Base-by-base conservation (phyloP, 2,329 filamentous ascomycete species). In the Plectosphaerella cucumerina region DNA sequence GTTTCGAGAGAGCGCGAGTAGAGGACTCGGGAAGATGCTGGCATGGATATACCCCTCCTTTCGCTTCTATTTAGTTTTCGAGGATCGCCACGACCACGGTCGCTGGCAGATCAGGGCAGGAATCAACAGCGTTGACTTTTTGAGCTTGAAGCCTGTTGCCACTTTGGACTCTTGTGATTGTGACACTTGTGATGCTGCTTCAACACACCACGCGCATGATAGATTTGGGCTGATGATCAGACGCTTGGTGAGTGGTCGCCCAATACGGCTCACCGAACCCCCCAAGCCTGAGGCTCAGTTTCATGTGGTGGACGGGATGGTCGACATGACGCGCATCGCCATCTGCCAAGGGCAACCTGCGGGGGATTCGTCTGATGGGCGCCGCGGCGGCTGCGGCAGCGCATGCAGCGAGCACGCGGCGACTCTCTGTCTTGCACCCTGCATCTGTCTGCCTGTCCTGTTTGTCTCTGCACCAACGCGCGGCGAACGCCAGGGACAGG, bases 21-120 rank as follows among this genome's bases (percentile, higher is more conserved):
- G 45, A 39, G 37, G n/a, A 18, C 17, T 12, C 10, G 52, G 21
- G 52, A 37, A 51, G 52, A 50, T 51, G 48, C 48, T 35, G 48
- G 48, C 48, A 50, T 50, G 48, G 48, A 53, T 53, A 53, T 50
- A 50, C 49, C 52, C 52, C 51, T 51, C 49, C 49, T 53, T n/a
- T 51, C 41, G 42, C 42, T 31, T 21, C 43, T 52, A 45, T 22
- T 50, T 47, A 17, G n/a, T 42, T 44, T 22, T 44, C 17, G 39
- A 33, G n/a, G n/a, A 33, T n/a, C 15, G 47, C 11, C 35, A 44
- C 22, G 20, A 21, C 33, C 43, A 20, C 18, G 26, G 26, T 6
- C 34, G 34, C n/a, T 23, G 31, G 18, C 23, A 50, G 50, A 43
- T 49, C 14, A 31, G 41, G 44, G 39, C 37, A 43, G 44, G 48